Percentiles rank a stretch among this genome's conserved stretches.
Conservation (phyloP, 768 basidiomycete genomes). For the Leccinum rimulosum region DNA sequence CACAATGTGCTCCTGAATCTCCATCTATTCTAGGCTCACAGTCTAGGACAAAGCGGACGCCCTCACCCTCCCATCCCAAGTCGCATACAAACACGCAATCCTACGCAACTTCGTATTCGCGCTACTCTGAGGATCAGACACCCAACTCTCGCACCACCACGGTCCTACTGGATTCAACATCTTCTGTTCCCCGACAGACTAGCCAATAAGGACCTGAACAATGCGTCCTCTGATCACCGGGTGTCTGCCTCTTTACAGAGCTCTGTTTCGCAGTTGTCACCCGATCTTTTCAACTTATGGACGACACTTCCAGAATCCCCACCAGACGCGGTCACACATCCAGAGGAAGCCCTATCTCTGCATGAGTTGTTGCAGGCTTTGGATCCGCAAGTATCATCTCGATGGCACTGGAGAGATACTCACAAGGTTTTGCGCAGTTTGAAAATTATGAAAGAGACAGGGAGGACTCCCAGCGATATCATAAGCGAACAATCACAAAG, state of each 20-base stretch:
- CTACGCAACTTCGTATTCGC: no score
- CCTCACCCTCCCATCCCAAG: no score
- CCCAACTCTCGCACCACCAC: no score
- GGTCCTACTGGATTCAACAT: constrained; percentile 94
- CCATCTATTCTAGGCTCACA: no score
- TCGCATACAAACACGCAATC: no score
- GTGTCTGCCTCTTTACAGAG: constrained; percentile 39
- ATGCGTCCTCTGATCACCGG: background rate
- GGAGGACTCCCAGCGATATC: constrained; percentile 64
- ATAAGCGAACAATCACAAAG: constrained; percentile 57
- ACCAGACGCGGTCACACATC: constrained; percentile 53
- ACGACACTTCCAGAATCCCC: constrained; percentile 56
- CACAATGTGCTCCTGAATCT: background rate
- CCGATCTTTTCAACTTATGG: constrained; percentile 49
- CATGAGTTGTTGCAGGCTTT: constrained; percentile 63
- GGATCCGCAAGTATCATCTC: constrained; percentile 68
- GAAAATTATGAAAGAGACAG: constrained; percentile 70
- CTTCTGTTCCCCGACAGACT: constrained; percentile 85
- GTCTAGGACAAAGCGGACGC: no score
- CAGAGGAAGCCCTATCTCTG: constrained; percentile 58
- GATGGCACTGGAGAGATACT: constrained; percentile 97
- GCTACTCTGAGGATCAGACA: no score
- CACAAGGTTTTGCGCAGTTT: constrained; percentile 85
- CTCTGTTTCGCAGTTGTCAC: constrained; percentile 45
- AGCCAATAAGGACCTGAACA: constrained; percentile 26